phyloP scores from a whole-genome alignment of 345 rosid species.

The Abelmoschus esculentus region DNA sequence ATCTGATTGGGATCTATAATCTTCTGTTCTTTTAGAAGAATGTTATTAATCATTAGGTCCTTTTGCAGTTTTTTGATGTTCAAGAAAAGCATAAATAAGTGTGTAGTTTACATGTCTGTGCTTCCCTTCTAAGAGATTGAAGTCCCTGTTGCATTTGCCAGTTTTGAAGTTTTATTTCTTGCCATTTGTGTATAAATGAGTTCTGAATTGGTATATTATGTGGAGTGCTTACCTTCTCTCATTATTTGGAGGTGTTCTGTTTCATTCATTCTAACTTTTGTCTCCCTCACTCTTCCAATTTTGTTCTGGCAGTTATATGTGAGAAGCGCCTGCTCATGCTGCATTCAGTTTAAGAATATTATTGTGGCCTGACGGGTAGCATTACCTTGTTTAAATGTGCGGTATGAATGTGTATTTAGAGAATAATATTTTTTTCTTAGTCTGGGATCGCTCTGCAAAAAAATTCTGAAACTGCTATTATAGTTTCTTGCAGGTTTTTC shows the following conservation, averaged over 20 bases:
- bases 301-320: slow-evolving; percentile 32
- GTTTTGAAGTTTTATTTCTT: background rate
- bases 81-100: background rate
- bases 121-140: no score
- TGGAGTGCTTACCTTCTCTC: background rate
- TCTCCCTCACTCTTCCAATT: background rate
- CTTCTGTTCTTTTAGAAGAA: no score
- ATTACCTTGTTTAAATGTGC: slow-evolving; percentile 40
- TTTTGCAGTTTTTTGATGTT: background rate
- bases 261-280: background rate
- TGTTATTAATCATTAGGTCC: background rate
- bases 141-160: background rate
- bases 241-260: background rate
- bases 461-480: background rate
- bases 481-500: slow-evolving; percentile 36
- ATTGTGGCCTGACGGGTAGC: slow-evolving; percentile 62
- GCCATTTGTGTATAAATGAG: background rate
- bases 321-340: slow-evolving; percentile 56
- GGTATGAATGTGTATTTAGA: slow-evolving; percentile 29
- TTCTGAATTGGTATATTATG: background rate
- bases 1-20: background rate
- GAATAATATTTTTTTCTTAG: background rate
- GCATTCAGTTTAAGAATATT: slow-evolving; percentile 34
- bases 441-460: background rate
- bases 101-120: background rate